Percentiles rank a stretch among this genome's conserved stretches.
phyloP scores from a whole-genome alignment of 1,139 yeast genomes.

The Candida sp. region DNA sequence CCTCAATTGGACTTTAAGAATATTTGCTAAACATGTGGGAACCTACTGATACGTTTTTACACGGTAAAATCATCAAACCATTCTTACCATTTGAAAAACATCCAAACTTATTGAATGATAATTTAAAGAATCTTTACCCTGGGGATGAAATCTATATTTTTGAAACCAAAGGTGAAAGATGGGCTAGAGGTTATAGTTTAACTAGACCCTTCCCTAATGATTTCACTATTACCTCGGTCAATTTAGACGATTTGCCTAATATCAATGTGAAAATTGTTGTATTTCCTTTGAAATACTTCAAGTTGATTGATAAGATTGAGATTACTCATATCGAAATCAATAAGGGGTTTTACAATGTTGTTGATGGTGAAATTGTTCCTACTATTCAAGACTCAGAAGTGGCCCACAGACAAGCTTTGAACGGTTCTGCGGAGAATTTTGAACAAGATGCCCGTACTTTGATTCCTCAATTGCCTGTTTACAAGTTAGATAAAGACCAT shows the following conservation, averaged over 20 bases:
- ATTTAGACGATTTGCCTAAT: constrained; percentile 61
- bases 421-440: constrained; percentile 14
- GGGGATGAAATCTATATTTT: constrained; percentile 83
- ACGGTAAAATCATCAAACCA: constrained; percentile 55
- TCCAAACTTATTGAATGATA: constrained; percentile 35
- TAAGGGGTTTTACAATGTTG: constrained; percentile 29
- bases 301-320: constrained; percentile 31
- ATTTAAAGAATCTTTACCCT: constrained; percentile 58
- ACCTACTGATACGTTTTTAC: constrained; percentile 35
- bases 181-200: constrained; percentile 80
- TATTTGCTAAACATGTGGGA: constrained; percentile 19
- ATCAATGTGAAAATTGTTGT: constrained; percentile 48
- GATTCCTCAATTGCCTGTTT: constrained; percentile 52
- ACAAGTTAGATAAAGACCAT: constrained; percentile 32
- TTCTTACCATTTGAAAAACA: constrained; percentile 59
- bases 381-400: constrained; percentile 43
- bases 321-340: constrained; percentile 21
- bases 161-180: constrained; percentile 61
- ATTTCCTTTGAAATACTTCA: constrained; percentile 58
- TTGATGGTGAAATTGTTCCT: constrained; percentile 35
- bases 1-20: not conserved
- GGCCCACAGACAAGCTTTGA: constrained; percentile 28
- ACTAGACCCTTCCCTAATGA: constrained; percentile 66
- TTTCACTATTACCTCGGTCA: constrained; percentile 58
- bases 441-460: constrained; percentile 12